These are phyloP conservation scores for Nothophytophthora sp. DNA, from an alignment of 352 stramenopile genomes.

Conservation along the genomic window DNA sequence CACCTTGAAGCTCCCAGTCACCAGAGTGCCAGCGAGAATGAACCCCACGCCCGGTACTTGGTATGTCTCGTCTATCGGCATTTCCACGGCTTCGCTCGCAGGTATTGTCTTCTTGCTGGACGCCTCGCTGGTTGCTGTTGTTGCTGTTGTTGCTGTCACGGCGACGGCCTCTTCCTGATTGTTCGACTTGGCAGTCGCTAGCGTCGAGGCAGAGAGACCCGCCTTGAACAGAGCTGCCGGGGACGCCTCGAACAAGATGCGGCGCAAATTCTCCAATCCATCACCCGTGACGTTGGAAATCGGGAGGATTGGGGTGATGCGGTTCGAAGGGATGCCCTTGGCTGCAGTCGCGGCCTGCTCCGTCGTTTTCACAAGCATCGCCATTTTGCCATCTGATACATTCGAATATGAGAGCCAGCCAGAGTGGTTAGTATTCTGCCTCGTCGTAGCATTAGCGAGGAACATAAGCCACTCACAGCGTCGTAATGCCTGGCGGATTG, in stretches of 20 bases:
- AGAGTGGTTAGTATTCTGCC: not conserved
- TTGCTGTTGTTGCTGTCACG: slow-evolving; percentile 8
- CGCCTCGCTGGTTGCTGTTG: slow-evolving; percentile 3
- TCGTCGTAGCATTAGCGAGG: not conserved
- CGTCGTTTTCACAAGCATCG: slow-evolving; percentile 91
- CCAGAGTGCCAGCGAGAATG: slow-evolving; percentile 94
- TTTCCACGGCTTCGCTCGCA: slow-evolving; percentile 63
- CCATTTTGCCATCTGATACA: slow-evolving; percentile 88
- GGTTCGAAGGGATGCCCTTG: slow-evolving; percentile 89
- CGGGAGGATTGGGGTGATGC: slow-evolving; percentile 96
- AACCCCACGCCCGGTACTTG: slow-evolving; percentile 94
- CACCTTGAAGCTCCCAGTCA: slow-evolving; percentile 88
- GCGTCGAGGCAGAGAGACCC: slow-evolving; percentile 56
- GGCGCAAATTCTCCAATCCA: slow-evolving; percentile 78
- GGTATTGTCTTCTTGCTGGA: slow-evolving; percentile 17
- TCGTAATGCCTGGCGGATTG: slow-evolving; percentile 86
- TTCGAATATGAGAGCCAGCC: not conserved
- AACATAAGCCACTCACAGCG: slow-evolving; percentile 41
- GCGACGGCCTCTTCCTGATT: slow-evolving; percentile 46
- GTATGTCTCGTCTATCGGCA: slow-evolving; percentile 90
- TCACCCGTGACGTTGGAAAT: slow-evolving; percentile 98
- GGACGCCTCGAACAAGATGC: slow-evolving; percentile 72
- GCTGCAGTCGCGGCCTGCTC: slow-evolving; percentile 87
- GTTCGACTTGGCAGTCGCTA: slow-evolving; percentile 60
- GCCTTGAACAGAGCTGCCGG: slow-evolving; percentile 74